Base-by-base conservation (phyloP, 1,139 yeast species). In the Yamadazyma conglobata region DNA sequence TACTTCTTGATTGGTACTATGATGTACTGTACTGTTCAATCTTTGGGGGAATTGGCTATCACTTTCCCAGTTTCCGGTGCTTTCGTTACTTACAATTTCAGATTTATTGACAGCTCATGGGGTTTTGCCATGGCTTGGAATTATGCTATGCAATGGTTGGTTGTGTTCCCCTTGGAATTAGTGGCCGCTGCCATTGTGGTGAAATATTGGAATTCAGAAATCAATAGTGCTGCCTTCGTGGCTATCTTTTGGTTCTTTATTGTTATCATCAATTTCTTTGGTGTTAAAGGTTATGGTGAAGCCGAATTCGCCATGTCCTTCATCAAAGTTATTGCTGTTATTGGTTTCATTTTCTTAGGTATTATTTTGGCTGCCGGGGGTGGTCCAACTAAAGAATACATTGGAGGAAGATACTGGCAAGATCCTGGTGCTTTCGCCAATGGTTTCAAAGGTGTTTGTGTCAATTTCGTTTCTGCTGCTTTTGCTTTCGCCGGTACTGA, bases 91-190 rank as follows among this genome's bases (percentile, higher is more conserved):
- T 79, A 76, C 50, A 74, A 79, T 48, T 70, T 84, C 8, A 66
- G 85, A 43, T 82, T 82, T 45, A 64, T 81, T 30, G 80, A 79
- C 47, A 80, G 84, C 2, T 71, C 86, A 8, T 77, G 84, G 76
- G 89, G 88, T 32, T 86, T 86, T 54, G 79, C 86, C 30, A 74
- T 78, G 70, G 87, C 83, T 33, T 75, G 82, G 77, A 80, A 79
- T 57, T 82, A 80, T 52, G 79, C 79, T 32, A 58, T 80, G 48
- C 80, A 76, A 57, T 81, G 88, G 89, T 63, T 79, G 19, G 73
- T 80, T 33, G 77, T 79, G 31, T 58, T 82, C 44, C 89, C 91
- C 2, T 59, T 79, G 39, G 91, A 82, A 55, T 64, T 82, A 47
- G 86, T 80, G 40, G 89, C 89, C 9, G 83, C 85, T 19, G 72